phyloP scores from a whole-genome alignment of 495 filamentous ascomycete species.

The Trichoderma virens region DNA sequence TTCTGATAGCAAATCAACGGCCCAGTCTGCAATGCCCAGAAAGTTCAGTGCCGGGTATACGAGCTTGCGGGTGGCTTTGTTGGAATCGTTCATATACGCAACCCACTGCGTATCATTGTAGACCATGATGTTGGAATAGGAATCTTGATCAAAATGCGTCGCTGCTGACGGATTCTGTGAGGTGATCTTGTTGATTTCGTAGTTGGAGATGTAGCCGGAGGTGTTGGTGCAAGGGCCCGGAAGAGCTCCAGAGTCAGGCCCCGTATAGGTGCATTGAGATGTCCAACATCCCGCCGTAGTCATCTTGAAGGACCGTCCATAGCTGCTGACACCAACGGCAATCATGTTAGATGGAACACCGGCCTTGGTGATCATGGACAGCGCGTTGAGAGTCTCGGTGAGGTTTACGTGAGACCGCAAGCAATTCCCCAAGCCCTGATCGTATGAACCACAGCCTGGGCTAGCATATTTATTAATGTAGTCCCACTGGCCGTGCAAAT shows the following conservation, averaged over 20 bases:
- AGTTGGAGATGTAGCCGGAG: constrained; percentile 26
- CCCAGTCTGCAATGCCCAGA: constrained; percentile 34
- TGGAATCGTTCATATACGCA: constrained; percentile 30
- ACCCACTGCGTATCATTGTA: constrained; percentile 37
- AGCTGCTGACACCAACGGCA: constrained; percentile 30
- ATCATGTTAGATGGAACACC: constrained; percentile 35
- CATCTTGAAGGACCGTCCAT: constrained; percentile 34
- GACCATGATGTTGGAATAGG: constrained; percentile 32
- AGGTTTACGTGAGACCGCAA: constrained; percentile 37
- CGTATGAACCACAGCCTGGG: constrained; percentile 22
- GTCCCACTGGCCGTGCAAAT: constrained; percentile 23
- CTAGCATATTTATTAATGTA: background rate
- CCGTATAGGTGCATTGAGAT: constrained; percentile 19
- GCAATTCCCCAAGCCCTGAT: constrained; percentile 23
- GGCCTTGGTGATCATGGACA: constrained; percentile 45
- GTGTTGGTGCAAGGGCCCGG: constrained; percentile 32
- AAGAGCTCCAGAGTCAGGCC: constrained; percentile 14
- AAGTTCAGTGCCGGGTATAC: constrained; percentile 24
- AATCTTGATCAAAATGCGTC: constrained; percentile 12
- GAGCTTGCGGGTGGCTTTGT: constrained; percentile 16
- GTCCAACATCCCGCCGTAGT: constrained; percentile 16
- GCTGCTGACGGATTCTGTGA: background rate
- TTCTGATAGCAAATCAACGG: constrained; percentile 29
- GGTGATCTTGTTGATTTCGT: constrained; percentile 28
- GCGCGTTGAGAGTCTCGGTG: constrained; percentile 32